phyloP scores from a whole-genome alignment of 129 eudicot genomes.

The Pseudognaphalium luteoalbum region DNA sequence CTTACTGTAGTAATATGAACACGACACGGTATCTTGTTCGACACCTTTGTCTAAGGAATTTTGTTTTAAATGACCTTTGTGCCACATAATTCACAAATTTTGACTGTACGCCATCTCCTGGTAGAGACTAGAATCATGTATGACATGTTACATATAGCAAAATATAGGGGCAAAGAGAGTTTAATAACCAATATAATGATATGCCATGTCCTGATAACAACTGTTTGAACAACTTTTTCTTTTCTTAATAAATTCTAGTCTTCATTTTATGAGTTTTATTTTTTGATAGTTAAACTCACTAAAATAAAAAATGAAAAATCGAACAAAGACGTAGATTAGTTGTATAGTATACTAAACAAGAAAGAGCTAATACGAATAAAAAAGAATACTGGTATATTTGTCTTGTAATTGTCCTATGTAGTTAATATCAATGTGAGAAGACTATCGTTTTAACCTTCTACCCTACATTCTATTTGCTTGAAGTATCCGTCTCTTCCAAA shows the following conservation, averaged over 20 bases:
- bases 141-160: no score
- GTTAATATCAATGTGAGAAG: conserved; percentile 30
- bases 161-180: no score
- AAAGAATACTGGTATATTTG: conserved; percentile 20
- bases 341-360: conserved; percentile 6
- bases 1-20: conserved; percentile 21
- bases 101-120: conserved; percentile 17
- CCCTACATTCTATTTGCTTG: conserved; percentile 30
- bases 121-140: background rate
- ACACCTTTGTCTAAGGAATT: conserved; percentile 1
- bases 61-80: conserved; percentile 10
- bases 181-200: background rate
- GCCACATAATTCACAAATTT: conserved; percentile 17
- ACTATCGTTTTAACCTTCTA: conserved; percentile 30
- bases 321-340: conserved; percentile 6
- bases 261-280: background rate
- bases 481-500: conserved; percentile 34
- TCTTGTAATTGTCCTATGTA: conserved; percentile 27
- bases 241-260: no score
- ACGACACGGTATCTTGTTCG: conserved; percentile 23
- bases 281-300: no score
- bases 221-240: background rate
- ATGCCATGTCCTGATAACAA: background rate
- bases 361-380: conserved; percentile 4
- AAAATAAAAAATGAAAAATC: background rate